These are phyloP conservation scores for Coemansia sp. DNA, from an alignment of 371 early-diverging fungal species.

Conservation along the genomic window DNA sequence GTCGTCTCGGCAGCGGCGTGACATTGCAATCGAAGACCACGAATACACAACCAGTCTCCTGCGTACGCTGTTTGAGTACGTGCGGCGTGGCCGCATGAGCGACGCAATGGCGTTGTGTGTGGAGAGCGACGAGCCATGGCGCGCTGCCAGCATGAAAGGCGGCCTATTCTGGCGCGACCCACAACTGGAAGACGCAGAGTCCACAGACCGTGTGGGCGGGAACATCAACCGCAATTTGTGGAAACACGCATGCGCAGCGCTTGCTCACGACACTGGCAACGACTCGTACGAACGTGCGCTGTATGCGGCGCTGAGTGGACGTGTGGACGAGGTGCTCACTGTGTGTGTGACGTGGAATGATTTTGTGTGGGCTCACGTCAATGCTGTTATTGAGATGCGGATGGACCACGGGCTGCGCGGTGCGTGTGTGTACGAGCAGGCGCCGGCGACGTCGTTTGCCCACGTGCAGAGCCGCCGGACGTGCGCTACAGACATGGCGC, in stretches of 20 bases:
- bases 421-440: constrained; percentile 28
- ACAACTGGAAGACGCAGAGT: constrained; percentile 24
- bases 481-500: constrained; percentile 19
- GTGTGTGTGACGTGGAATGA: constrained; percentile 52
- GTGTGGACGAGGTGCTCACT: constrained; percentile 53
- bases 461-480: constrained; percentile 35
- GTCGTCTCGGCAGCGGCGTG: constrained; percentile 52
- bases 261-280: constrained; percentile 55
- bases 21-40: constrained; percentile 54
- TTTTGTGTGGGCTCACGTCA: constrained; percentile 51
- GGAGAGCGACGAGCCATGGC: constrained; percentile 60
- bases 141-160: constrained; percentile 60
- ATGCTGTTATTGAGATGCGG: constrained; percentile 43
- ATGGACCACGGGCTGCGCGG: constrained; percentile 35
- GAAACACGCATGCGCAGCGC: constrained; percentile 58
- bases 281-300: constrained; percentile 61
- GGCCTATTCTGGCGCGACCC: constrained; percentile 49
- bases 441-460: constrained; percentile 25
- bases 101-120: constrained; percentile 58
- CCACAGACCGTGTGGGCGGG: constrained; percentile 46
- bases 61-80: constrained; percentile 57
- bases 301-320: constrained; percentile 58
- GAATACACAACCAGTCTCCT: constrained; percentile 56
- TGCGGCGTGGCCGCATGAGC: constrained; percentile 57
- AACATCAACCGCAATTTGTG: constrained; percentile 62